A percentile compares a stretch with the other conserved stretches of the same genome.
These are phyloP conservation scores for Colletotrichum chlorophyti DNA, from an alignment of 2,329 filamentous ascomycete genomes.

Conservation along the genomic window DNA sequence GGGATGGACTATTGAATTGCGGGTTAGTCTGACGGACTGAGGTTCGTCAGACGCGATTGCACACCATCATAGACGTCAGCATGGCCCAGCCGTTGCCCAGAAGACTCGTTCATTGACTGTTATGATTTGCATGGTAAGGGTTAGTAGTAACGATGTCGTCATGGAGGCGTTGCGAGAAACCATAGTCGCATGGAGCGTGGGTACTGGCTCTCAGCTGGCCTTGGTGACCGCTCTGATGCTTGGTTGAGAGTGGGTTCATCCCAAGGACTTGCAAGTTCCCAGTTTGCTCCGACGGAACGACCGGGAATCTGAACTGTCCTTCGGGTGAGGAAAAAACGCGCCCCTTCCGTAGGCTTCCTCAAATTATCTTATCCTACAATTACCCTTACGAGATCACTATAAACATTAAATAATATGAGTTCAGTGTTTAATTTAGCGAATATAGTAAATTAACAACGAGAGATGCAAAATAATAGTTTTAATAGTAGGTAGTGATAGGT, in stretches of 20 bases:
- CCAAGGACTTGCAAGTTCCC: too few relatives aligned
- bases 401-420: too few relatives aligned
- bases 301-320: too few relatives aligned
- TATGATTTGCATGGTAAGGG: background rate
- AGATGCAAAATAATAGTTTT: too few relatives aligned
- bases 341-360: too few relatives aligned
- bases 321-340: too few relatives aligned
- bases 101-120: background rate
- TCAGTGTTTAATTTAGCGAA: too few relatives aligned
- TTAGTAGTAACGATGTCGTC: slow-evolving; percentile 13
- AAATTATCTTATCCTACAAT: too few relatives aligned
- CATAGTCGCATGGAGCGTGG: background rate
- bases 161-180: background rate
- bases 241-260: background rate
- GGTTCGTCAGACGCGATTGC: background rate
- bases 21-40: background rate
- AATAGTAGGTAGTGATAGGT: too few relatives aligned
- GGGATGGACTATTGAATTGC: background rate
- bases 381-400: too few relatives aligned
- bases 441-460: too few relatives aligned
- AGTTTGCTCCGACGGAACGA: too few relatives aligned
- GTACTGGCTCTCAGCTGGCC: background rate
- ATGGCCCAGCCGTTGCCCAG: background rate
- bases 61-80: background rate
- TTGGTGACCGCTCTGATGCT: background rate